Conservation (phyloP, 495 filamentous ascomycete species). For the Thermothielavioides terrestris region DNA sequence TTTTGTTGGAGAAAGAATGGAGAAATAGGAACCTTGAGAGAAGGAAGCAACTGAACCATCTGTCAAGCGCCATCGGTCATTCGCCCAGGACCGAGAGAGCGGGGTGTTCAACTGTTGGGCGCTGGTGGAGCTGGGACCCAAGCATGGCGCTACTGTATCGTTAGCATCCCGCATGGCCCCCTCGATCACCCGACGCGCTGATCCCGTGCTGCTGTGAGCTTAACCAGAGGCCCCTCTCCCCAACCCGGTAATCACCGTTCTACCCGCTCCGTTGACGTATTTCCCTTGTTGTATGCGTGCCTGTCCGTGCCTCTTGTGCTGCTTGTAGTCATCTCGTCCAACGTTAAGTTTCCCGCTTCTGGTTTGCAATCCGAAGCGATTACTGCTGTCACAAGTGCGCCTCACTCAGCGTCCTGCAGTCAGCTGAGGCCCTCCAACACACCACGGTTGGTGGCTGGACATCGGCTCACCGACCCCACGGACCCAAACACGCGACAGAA, state of each 20-base stretch:
- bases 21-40: too few species aligned
- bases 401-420: not conserved
- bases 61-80: too few species aligned
- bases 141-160: not conserved
- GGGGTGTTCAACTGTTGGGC: not conserved
- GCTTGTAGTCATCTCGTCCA: not conserved
- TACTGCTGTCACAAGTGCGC: not conserved
- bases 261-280: too few species aligned
- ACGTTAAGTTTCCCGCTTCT: not conserved
- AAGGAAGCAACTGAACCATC: not conserved
- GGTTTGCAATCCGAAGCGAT: not conserved
- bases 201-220: constrained; percentile 2
- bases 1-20: not conserved
- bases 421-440: too few species aligned
- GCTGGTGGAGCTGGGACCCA: not conserved
- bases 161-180: not conserved
- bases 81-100: too few species aligned
- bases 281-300: not conserved
- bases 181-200: not conserved
- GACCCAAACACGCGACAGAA: too few species aligned
- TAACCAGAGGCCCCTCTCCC: not conserved
- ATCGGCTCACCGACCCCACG: too few species aligned
- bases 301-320: not conserved
- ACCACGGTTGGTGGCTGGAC: too few species aligned
- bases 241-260: too few species aligned